These are phyloP conservation scores for Astrothelium macrocarpum DNA, from an alignment of 495 filamentous ascomycete species.

Conservation along the genomic window DNA sequence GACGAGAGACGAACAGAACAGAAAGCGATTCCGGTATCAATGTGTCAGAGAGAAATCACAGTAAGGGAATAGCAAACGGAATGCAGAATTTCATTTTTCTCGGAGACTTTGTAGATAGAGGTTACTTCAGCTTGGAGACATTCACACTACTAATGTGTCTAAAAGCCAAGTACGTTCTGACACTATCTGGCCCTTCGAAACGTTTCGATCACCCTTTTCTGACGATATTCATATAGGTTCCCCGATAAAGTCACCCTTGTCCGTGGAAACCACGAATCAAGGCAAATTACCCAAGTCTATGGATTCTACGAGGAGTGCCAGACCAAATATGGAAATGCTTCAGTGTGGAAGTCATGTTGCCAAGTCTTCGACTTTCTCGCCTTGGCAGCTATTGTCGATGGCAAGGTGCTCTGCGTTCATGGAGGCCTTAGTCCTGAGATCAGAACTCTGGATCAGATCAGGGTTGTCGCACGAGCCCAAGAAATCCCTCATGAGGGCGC, in stretches of 20 bases:
- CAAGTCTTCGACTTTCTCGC: slow-evolving; percentile 98
- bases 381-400: slow-evolving; percentile 91
- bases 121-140: slow-evolving; percentile 95
- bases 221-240: slow-evolving; percentile 49
- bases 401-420: slow-evolving; percentile 93
- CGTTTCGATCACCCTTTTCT: too few relatives aligned
- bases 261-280: slow-evolving; percentile 93
- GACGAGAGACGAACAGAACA: slow-evolving; percentile 18
- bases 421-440: slow-evolving; percentile 96
- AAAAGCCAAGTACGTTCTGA: slow-evolving; percentile 72
- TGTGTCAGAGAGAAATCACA: slow-evolving; percentile 16
- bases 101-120: slow-evolving; percentile 94
- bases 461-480: slow-evolving; percentile 93
- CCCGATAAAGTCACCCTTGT: slow-evolving; percentile 92
- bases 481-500: slow-evolving; percentile 98
- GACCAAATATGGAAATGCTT: slow-evolving; percentile 94
- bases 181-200: not conserved
- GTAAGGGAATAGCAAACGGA: slow-evolving; percentile 35
- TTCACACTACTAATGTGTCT: slow-evolving; percentile 91
- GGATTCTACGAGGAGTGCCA: slow-evolving; percentile 99
- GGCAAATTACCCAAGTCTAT: slow-evolving; percentile 97
- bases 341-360: slow-evolving; percentile 97
- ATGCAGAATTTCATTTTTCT: slow-evolving; percentile 89
- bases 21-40: slow-evolving; percentile 21
- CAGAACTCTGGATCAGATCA: slow-evolving; percentile 87